These are phyloP conservation scores for Diaporthe sp. DNA, from an alignment of 2,329 filamentous ascomycete species.

Conservation along the genomic window DNA sequence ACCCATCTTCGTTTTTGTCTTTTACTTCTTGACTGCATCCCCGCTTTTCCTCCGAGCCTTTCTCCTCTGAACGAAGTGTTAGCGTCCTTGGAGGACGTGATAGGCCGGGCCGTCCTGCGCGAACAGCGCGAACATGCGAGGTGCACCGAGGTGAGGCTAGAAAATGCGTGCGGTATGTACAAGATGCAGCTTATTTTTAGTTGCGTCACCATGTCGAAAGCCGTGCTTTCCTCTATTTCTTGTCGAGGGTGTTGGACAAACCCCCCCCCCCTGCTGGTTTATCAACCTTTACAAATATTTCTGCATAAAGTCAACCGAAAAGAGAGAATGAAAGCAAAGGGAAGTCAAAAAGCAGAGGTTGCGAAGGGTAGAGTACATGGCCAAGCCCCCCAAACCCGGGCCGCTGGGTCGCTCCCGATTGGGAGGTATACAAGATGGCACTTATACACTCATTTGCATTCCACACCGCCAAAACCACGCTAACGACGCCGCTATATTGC, in stretches of 20 bases:
- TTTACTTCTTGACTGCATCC: neutral
- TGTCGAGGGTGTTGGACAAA: neutral
- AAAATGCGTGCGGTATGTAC: neutral
- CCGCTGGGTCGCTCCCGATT: conserved; percentile 11
- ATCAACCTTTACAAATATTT: neutral
- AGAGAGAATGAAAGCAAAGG: neutral
- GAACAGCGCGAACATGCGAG: neutral
- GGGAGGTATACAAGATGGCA: neutral
- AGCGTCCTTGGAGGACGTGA: neutral
- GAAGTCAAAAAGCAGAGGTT: neutral
- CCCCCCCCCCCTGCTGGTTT: neutral
- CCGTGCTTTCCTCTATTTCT: neutral
- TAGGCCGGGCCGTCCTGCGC: neutral
- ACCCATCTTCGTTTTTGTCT: neutral
- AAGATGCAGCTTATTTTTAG: conserved; percentile 2
- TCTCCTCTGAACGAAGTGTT: neutral
- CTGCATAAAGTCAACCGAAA: neutral
- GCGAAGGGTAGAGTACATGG: neutral
- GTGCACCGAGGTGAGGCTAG: neutral
- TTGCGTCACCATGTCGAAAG: neutral
- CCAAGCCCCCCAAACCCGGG: neutral
- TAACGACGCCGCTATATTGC: too few relatives aligned
- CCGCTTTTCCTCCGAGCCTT: neutral
- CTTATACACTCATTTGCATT: too few relatives aligned
- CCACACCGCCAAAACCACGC: too few relatives aligned